These are phyloP conservation scores for Heterobasidion annosum DNA, from an alignment of 1,284 basidiomycete species.

Conservation along the genomic window DNA sequence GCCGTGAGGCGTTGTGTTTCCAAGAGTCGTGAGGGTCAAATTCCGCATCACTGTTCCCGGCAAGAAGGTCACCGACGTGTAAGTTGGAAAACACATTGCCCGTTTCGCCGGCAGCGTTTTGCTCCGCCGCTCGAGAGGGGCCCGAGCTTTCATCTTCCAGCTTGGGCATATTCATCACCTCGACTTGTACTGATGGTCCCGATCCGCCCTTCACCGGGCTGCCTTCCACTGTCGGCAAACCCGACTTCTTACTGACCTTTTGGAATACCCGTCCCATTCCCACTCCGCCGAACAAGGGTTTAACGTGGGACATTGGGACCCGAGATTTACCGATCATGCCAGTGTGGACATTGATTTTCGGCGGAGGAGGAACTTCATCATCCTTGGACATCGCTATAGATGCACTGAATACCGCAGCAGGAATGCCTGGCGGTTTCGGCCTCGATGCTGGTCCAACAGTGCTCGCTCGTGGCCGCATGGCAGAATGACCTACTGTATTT, in stretches of 20 bases:
- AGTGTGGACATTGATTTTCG: conserved; percentile 8
- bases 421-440: background rate
- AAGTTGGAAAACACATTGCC: background rate
- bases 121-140: no score
- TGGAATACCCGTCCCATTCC: conserved; percentile 22
- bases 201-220: conserved; percentile 24
- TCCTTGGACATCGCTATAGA: background rate
- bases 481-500: background rate
- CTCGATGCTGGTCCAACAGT: background rate
- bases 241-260: conserved; percentile 57
- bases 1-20: conserved; percentile 33
- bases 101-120: no score
- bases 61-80: conserved; percentile 1
- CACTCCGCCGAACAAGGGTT: conserved; percentile 10
- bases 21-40: conserved; percentile 5
- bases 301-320: conserved; percentile 2
- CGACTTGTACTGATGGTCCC: no score
- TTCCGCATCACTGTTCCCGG: background rate
- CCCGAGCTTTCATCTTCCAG: no score
- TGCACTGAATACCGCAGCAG: background rate
- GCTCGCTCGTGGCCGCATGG: background rate
- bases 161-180: no score
- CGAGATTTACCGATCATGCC: conserved; percentile 11
- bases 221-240: conserved; percentile 33
- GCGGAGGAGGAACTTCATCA: background rate